A percentile compares a stretch with the other conserved stretches of the same genome.
These are phyloP conservation scores for Zygnema circumcarinatum DNA, from an alignment of 139 green algal species.

Conservation along the genomic window DNA sequence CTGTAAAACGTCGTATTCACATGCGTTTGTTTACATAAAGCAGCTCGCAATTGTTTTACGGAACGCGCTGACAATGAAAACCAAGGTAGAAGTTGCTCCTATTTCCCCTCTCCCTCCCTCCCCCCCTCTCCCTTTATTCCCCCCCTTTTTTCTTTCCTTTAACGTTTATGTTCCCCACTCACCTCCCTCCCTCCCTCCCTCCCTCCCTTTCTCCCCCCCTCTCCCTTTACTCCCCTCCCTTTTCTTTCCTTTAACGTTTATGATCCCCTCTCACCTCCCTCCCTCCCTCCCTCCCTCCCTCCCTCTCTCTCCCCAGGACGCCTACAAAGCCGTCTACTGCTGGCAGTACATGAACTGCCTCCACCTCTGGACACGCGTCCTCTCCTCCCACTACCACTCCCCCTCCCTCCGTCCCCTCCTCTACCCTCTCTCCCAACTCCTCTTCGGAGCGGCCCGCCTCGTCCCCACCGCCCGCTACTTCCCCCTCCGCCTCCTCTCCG, in stretches of 20 bases:
- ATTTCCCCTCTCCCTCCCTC: too few species aligned
- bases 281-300: too few species aligned
- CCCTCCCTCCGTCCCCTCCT: conserved; percentile 77
- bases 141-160: too few species aligned
- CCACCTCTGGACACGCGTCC: conserved; percentile 85
- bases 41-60: conserved; percentile 87
- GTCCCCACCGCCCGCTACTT: conserved; percentile 91
- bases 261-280: too few species aligned
- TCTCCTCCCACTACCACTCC: conserved; percentile 37
- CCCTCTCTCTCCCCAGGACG: conserved; percentile 69
- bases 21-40: conserved; percentile 73
- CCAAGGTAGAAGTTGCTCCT: conserved; percentile 58
- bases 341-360: conserved; percentile 91
- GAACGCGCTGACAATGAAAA: conserved; percentile 81
- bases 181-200: not conserved
- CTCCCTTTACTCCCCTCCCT: too few species aligned
- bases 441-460: conserved; percentile 74
- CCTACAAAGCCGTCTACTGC: conserved; percentile 86
- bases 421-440: conserved; percentile 79
- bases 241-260: too few species aligned
- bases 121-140: not conserved
- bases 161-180: too few species aligned
- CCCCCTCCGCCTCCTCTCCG: conserved; percentile 82
- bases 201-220: not conserved
- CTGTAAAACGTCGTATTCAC: conserved; percentile 48